Base-by-base conservation (phyloP, 768 basidiomycete genomes). In the Gautieria morchelliformis region DNA sequence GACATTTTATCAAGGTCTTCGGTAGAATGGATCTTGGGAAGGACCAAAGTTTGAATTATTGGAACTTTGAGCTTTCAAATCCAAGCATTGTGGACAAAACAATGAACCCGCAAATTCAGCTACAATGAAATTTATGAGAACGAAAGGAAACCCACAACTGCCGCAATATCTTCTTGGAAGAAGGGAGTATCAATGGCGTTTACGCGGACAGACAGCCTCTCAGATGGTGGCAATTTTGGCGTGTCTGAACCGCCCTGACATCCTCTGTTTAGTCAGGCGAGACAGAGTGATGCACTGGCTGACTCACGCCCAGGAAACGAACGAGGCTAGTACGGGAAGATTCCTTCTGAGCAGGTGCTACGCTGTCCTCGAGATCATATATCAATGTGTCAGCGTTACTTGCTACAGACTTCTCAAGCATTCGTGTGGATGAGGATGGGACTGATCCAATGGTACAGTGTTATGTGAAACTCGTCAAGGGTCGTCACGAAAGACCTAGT, bases 331-430 rank as follows among this genome's bases (percentile, higher is more conserved):
- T 65, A 58, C 89, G 74, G 0, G 89, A 86, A 52, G 75, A 69
- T 20, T 83, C 81, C 27, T 72, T 69, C 32, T 68, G 63, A 5
- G 73, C 72, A 4, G 86, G 85, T 4, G 89, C 72, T 0, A 94
- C 82, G 59, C 87, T 87, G 67, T 95, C 93, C 67, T 94, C 93
- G 12, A 95, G 74, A 72, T 95, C 93, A 64, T 92, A 93, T 24
- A 92, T 85, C 37, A 93, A 74, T 44, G 85, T 76, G 59, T 95
- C 93, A 1, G 90, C 83, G 2, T 70, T 66, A 14, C 75, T 73
- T 10, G 64, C 68, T 46, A 88, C 74, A 0, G 88, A 88, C 66
- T 93, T 94, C 62, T 83, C 73, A 35, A 95, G 80, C 86, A 92
- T 91, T 42, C 81, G 78, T 37, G 86, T 81, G 12, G 84, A 86